These are phyloP conservation scores for Geoglossum cookeanum DNA, from an alignment of 2,329 filamentous ascomycete genomes.

Conservation along the genomic window DNA sequence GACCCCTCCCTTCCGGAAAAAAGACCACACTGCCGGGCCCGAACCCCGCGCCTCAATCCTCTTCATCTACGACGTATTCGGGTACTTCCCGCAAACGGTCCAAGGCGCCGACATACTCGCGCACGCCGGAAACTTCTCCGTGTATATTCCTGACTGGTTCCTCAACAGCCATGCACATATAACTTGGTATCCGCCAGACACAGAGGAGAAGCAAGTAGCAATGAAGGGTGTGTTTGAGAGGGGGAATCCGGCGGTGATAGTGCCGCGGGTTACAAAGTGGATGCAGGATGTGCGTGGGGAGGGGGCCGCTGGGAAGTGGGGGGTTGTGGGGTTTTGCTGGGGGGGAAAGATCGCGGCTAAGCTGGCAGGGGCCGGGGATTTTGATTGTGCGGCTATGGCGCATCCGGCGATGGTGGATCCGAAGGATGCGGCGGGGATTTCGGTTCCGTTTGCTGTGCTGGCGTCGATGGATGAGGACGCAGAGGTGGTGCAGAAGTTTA, in stretches of 20 bases:
- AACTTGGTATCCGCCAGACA: conserved; percentile 40
- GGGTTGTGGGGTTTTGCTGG: conserved; percentile 42
- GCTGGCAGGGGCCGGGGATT: conserved; percentile 3
- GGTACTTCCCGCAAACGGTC: conserved; percentile 42
- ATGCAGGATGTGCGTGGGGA: conserved; percentile 26
- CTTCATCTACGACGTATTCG: conserved; percentile 43
- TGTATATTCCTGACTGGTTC: conserved; percentile 89
- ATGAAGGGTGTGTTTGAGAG: conserved; percentile 39
- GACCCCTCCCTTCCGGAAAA: not conserved
- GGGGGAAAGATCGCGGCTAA: conserved; percentile 22
- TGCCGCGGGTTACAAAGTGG: conserved; percentile 35
- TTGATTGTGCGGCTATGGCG: conserved; percentile 36
- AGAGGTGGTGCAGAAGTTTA: conserved; percentile 24
- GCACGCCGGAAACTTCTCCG: conserved; percentile 38
- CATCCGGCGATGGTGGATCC: conserved; percentile 43
- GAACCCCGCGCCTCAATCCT: conserved; percentile 25
- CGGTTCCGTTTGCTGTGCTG: conserved; percentile 37
- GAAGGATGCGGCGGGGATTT: conserved; percentile 34
- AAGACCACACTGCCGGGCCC: not conserved
- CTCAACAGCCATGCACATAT: conserved; percentile 50
- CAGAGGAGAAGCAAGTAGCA: conserved; percentile 38
- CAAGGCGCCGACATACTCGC: conserved; percentile 46
- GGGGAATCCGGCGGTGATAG: conserved; percentile 34
- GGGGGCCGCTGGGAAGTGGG: conserved; percentile 31
- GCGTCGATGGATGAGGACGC: conserved; percentile 37